Base-by-base conservation (phyloP, 2,329 filamentous ascomycete genomes). In the Colletotrichum sp. region DNA sequence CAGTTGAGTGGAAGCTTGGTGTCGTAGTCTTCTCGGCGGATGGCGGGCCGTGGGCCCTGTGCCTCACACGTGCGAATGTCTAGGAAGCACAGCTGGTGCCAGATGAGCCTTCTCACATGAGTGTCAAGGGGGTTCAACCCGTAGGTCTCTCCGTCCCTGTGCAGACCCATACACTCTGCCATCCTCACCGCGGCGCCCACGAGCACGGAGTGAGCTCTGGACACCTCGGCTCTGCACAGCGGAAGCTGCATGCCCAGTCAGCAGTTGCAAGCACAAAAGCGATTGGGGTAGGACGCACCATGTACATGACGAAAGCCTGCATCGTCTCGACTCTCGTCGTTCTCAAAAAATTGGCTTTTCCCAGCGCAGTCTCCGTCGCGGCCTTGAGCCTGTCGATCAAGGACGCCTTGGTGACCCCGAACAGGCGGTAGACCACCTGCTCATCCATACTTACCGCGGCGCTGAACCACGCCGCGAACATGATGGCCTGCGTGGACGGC, bases 51-150 rank as follows among this genome's bases (percentile, higher is more conserved):
- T 10, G 94, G 94, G 0, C 94, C 94, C 77, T 94, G 94, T 2
- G 92, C 91, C 83, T 96, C 94, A 79, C 92, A 94, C 1, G 94
- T 95, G 52, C 93, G 89, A 72, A 95, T 90, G 81, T 96, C 94
- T 10, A 96, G 87, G 81, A 94, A 94, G 82, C 93, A 95, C 25
- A 96, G 87, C 79, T 96, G 94, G 81, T 95, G 93, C 94, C 94
- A 96, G 39, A 95, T 88, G 52, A 95, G 85, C 6, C 94, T 91
- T 15, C 94, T 91, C 5, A 95, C 88, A 69, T 96, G 93, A 1
- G 91, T 92, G 79, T 96, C 94, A 4, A 95, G 85, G 0, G 94
- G 89, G 4, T 88, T 90, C 72, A 94, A 88, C 2, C 90, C 91
- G 79, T 94, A 95, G 12, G 89, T 88, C 58, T 91, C 89, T 18